phyloP scores from a whole-genome alignment of 108 stramenopile genomes.

The Skeletonema costatum region DNA sequence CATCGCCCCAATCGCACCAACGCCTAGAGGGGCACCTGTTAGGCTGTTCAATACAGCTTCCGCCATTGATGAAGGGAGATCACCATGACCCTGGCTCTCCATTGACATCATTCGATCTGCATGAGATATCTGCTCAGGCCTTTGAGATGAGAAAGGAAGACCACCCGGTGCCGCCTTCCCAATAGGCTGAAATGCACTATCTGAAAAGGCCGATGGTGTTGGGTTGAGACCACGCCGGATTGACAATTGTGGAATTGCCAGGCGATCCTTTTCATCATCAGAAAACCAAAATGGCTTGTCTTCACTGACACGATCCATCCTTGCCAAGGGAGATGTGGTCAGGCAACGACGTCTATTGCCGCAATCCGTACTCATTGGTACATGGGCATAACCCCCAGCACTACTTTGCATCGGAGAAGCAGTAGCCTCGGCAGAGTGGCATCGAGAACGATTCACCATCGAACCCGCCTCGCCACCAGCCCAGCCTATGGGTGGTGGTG shows the following conservation, averaged over 20 bases:
- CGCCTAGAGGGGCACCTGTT: conserved; percentile 14
- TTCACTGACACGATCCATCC: conserved; percentile 55
- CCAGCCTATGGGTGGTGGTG: conserved; percentile 20
- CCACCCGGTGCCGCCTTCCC: background rate
- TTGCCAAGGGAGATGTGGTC: conserved; percentile 64
- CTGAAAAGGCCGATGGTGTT: background rate
- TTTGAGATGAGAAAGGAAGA: background rate
- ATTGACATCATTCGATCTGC: conserved; percentile 19
- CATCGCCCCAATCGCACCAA: conserved; percentile 3
- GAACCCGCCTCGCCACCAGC: background rate
- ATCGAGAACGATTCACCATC: conserved; percentile 43
- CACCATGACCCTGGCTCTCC: conserved; percentile 26
- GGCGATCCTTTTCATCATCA: conserved; percentile 18
- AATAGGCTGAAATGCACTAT: conserved; percentile 47
- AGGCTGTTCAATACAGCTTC: conserved; percentile 46
- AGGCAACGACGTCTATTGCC: conserved; percentile 61
- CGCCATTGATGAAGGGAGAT: conserved; percentile 44
- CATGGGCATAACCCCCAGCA: conserved; percentile 22
- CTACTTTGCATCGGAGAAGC: conserved; percentile 10
- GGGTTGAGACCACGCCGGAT: conserved; percentile 14
- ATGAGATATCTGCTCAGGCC: background rate
- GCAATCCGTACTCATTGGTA: conserved; percentile 19
- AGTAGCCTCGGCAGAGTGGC: conserved; percentile 40
- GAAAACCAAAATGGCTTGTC: conserved; percentile 33
- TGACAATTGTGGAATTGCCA: conserved; percentile 41